A percentile compares a stretch with the other conserved stretches of the same genome.
Conservation (phyloP, 192 early-diverging fungal species). For the Mortierella alpina region DNA sequence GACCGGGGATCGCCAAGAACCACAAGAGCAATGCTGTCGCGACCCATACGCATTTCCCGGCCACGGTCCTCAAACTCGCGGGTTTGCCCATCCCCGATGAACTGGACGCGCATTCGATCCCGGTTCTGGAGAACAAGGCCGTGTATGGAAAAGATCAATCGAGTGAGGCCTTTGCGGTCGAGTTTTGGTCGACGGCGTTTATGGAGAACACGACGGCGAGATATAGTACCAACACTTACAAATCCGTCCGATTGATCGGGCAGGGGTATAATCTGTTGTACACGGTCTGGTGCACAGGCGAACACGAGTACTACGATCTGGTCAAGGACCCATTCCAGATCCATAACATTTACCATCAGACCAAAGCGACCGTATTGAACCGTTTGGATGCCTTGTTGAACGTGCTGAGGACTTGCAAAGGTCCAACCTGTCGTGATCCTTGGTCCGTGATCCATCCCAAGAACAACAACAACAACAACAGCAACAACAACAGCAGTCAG, state of each 20-base stretch:
- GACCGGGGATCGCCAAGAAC: slow-evolving; percentile 67
- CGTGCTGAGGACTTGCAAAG: slow-evolving; percentile 64
- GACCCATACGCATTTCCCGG: slow-evolving; percentile 69
- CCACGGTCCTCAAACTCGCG: slow-evolving; percentile 70
- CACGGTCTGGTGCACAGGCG: slow-evolving; percentile 67
- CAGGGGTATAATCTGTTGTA: slow-evolving; percentile 62
- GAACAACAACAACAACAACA: slow-evolving; percentile 23
- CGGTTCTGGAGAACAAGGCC: slow-evolving; percentile 52
- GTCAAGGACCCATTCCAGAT: slow-evolving; percentile 68
- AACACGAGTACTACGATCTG: slow-evolving; percentile 67
- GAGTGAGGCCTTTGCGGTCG: slow-evolving; percentile 63
- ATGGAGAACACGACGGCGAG: slow-evolving; percentile 36
- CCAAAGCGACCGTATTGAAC: slow-evolving; percentile 51
- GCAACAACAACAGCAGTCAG: slow-evolving; percentile 8
- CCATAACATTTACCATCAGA: slow-evolving; percentile 61
- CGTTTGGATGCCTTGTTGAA: slow-evolving; percentile 68
- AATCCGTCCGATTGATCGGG: slow-evolving; percentile 64
- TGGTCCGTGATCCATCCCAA: slow-evolving; percentile 63
- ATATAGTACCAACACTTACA: slow-evolving; percentile 60
- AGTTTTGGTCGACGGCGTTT: slow-evolving; percentile 56
- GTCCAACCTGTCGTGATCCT: slow-evolving; percentile 64
- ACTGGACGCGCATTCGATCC: slow-evolving; percentile 69
- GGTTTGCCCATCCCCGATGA: slow-evolving; percentile 50
- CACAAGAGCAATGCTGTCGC: slow-evolving; percentile 55
- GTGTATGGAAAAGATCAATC: slow-evolving; percentile 57